Conservation (phyloP, 257 asterid species). For the Asclepias syriaca region DNA sequence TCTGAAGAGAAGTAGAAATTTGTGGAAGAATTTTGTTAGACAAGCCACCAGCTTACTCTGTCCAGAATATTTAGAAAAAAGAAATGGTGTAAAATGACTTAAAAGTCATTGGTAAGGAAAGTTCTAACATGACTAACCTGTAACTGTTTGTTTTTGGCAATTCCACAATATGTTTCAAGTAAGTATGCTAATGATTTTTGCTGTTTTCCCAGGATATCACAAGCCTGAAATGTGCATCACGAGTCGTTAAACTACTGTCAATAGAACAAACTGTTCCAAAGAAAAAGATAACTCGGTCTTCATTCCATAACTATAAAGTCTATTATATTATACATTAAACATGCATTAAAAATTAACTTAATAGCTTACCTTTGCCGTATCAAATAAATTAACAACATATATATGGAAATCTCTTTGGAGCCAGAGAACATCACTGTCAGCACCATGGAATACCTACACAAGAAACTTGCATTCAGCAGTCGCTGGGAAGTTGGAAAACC, state of each 20-base stretch:
- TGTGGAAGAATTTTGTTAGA: background rate
- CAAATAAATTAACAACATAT: slow-evolving; percentile 87
- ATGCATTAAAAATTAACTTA: background rate
- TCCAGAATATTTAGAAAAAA: background rate
- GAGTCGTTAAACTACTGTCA: slow-evolving; percentile 3
- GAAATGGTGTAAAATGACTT: background rate
- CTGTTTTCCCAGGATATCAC: slow-evolving; percentile 77
- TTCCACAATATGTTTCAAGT: slow-evolving; percentile 72
- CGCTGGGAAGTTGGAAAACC: background rate
- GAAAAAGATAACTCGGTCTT: slow-evolving; percentile 2
- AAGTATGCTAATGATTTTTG: slow-evolving; percentile 92
- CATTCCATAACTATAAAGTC: background rate
- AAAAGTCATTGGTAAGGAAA: too few species aligned
- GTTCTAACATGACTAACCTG: slow-evolving; percentile 45
- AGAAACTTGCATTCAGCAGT: slow-evolving; percentile 6
- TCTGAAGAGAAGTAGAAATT: background rate
- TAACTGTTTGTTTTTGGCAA: slow-evolving; percentile 63
- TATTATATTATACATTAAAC: slow-evolving; percentile 1
- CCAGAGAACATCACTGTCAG: slow-evolving; percentile 97
- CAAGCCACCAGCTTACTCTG: background rate
- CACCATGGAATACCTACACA: slow-evolving; percentile 91
- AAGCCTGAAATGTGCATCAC: slow-evolving; percentile 54
- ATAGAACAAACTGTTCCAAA: background rate
- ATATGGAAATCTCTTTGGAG: slow-evolving; percentile 96
- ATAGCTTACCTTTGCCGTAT: slow-evolving; percentile 80